Conservation (phyloP, 108 stramenopile genomes). For the Nannochloropsis oceanica region DNA sequence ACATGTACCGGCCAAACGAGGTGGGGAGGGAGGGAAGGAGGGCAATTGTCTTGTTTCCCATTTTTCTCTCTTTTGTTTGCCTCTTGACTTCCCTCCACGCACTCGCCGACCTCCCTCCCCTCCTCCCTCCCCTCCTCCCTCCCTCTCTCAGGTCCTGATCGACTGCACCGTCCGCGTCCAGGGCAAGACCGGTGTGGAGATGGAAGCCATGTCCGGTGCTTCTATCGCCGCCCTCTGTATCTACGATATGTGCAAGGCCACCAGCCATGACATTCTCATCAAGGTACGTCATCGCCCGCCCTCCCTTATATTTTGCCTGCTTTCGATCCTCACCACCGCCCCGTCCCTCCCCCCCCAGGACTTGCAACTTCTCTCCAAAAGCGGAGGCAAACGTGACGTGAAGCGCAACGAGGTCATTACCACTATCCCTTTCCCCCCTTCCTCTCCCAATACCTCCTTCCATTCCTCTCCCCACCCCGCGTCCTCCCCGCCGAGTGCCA, state of each 20-base stretch:
- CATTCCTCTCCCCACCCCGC: neutral
- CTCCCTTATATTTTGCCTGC: neutral
- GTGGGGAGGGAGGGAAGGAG: neutral
- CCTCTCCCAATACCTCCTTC: neutral
- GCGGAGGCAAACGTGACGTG: neutral
- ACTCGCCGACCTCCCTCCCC: neutral
- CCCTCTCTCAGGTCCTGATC: neutral
- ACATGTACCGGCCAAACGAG: neutral
- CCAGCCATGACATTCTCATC: conserved; percentile 73
- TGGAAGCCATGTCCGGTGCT: conserved; percentile 89
- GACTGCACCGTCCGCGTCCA: conserved; percentile 34
- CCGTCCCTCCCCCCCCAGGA: neutral
- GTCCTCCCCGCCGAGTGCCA: neutral
- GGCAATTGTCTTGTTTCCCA: neutral
- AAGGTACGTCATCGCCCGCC: neutral
- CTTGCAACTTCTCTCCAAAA: neutral
- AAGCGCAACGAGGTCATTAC: neutral
- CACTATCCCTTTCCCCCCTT: neutral
- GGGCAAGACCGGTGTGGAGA: conserved; percentile 91
- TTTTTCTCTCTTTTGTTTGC: neutral
- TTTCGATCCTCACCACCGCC: neutral
- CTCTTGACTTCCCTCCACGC: neutral
- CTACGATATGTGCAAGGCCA: conserved; percentile 93
- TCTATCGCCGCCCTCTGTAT: conserved; percentile 74
- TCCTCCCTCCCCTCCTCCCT: neutral